Evolutionary conservation across 306 rosid genomes (phyloP).

Genomic region (Vigna radiata): DNA sequence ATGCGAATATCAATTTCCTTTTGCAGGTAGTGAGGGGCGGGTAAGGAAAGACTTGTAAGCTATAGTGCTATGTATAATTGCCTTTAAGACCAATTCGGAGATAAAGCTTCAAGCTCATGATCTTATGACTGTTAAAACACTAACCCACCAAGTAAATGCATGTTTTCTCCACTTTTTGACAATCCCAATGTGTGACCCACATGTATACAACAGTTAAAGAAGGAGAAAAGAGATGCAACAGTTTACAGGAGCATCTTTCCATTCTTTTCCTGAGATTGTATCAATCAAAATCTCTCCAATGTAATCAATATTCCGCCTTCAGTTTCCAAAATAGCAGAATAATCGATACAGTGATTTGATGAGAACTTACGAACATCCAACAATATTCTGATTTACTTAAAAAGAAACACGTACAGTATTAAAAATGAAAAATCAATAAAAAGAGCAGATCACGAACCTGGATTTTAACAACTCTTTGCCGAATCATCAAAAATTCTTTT

Average conservation of each 20-base stretch:
- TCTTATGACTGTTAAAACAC: conserved; percentile 9
- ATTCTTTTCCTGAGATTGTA: conserved; percentile 1
- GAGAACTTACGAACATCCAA: conserved; percentile 18
- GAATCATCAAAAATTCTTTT: conserved; percentile 82
- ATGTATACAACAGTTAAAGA: not conserved
- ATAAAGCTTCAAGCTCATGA: conserved; percentile 1
- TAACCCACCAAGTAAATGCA: conserved; percentile 7
- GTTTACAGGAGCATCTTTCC: conserved; percentile 16
- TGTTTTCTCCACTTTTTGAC: conserved; percentile 10
- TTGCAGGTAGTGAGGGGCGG: not conserved
- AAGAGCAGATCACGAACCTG: conserved; percentile 62
- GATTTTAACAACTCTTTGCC: conserved; percentile 89
- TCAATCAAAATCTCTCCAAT: conserved; percentile 27
- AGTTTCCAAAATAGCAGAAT: conserved; percentile 22
- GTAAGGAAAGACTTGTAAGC: conserved; percentile 6
- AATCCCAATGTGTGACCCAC: conserved; percentile 12
- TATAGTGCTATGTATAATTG: not conserved
- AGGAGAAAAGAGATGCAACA: conserved; percentile 4
- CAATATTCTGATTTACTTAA: conserved; percentile 1
- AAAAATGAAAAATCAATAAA: conserved; percentile 26
- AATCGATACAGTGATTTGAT: conserved; percentile 14
- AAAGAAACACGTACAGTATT: not conserved
- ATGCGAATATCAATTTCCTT: conserved; percentile 4
- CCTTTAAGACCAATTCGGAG: not conserved
- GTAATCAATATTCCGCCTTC: conserved; percentile 1